Percentiles rank a stretch among this genome's conserved stretches.
These are phyloP conservation scores for Miscanthus lutarioriparius DNA, from an alignment of 176 grass and related monocot genomes.

Conservation along the genomic window DNA sequence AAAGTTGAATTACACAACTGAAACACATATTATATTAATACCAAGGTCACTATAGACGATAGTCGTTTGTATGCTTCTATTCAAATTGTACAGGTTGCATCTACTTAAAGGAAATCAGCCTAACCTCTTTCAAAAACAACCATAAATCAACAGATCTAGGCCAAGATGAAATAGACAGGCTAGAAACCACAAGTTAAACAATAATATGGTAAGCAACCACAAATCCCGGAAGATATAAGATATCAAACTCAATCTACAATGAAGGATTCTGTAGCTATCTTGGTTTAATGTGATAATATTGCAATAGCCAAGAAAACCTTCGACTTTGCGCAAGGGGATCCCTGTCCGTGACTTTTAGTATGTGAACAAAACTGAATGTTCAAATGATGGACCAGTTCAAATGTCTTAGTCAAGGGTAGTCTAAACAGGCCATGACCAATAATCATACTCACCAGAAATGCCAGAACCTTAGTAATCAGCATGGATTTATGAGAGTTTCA, in stretches of 20 bases:
- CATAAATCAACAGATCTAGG: slow-evolving; percentile 21
- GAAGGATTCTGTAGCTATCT: neutral
- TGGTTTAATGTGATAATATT: neutral
- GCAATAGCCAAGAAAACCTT: slow-evolving; percentile 3
- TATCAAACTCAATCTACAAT: neutral
- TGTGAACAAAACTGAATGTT: slow-evolving; percentile 1
- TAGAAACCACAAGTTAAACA: slow-evolving; percentile 14
- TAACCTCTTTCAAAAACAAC: slow-evolving; percentile 24
- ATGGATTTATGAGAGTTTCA: neutral
- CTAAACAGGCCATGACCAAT: neutral
- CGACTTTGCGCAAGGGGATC: neutral
- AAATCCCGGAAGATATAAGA: slow-evolving; percentile 1
- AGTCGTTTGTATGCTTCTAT: neutral
- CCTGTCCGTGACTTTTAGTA: neutral
- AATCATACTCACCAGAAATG: slow-evolving; percentile 23
- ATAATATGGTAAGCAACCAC: slow-evolving; percentile 1
- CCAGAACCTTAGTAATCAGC: neutral
- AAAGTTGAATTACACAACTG: slow-evolving; percentile 27
- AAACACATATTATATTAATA: neutral
- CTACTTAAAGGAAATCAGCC: slow-evolving; percentile 19
- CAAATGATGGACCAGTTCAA: slow-evolving; percentile 19
- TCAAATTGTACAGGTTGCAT: neutral
- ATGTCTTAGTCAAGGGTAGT: slow-evolving; percentile 18
- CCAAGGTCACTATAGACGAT: neutral
- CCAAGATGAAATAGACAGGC: slow-evolving; percentile 17